Base-by-base conservation (phyloP, 2,329 filamentous ascomycete genomes). In the Penicillium freii region DNA sequence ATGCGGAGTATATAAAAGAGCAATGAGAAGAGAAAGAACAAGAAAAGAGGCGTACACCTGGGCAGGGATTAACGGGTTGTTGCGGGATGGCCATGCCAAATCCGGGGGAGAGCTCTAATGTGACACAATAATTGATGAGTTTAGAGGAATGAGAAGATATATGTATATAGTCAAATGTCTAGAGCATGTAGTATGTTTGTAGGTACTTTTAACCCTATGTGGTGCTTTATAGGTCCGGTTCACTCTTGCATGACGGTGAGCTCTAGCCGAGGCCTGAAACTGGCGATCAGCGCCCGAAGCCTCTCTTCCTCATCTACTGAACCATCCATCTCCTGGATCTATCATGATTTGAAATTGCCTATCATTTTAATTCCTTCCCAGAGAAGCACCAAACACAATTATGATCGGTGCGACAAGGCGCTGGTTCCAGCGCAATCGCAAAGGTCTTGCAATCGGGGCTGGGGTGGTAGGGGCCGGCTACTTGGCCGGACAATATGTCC, bases 391-490 rank as follows among this genome's bases (percentile, higher is more conserved):
- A 49, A 17, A 36, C 40, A 56, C 29, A 56, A 36, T 60, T 59
- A 88, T 88, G 86, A 83, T 88, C 75, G 78, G 80, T 70, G 87
- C 91, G 66, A 90, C 90, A 69, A 89, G 90, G 80, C 88, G 87
- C 81, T 99, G 94, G 92, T 82, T 97, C 73, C 87, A 87, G 78
- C 91, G 91, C 78, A 96, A 99, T 80, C 87, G 91, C 75, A 94
- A 89, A 70, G 90, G 89, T 70, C 84, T 99, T 73, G 90, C 92
- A 73, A 84, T 99, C 71, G 92, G 92, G 64, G 86, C 90, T 58
- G 92, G 92, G 63, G 84, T 97, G 65, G 79, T 97, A 64, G 92
- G 93, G 65, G 91, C 89, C 52, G 92, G 92, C 65, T 99, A 99
- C 77, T 79, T 97, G 59, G 92, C 90, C 55, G 91, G 91, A 39